Evolutionary conservation across 768 basidiomycete genomes (phyloP).

Genomic region (Tephrocybe sp.): DNA sequence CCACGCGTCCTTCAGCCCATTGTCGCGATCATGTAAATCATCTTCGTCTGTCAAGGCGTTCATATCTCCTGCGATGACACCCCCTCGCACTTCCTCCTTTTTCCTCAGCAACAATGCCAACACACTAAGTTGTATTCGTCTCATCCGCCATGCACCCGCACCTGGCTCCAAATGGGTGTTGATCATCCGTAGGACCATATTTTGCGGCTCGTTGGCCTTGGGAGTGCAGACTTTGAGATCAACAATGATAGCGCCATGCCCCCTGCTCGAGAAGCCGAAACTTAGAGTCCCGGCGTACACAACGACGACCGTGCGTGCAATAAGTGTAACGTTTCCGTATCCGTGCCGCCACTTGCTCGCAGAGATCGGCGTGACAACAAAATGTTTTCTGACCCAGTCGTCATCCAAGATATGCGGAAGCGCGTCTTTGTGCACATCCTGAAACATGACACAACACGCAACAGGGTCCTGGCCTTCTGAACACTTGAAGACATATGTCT

Average conservation of each 20-base stretch:
- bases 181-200: constrained; percentile 55
- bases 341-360: constrained; percentile 54
- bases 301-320: constrained; percentile 56
- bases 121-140: constrained; percentile 52
- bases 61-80: constrained; percentile 73
- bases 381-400: constrained; percentile 63
- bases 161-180: constrained; percentile 80
- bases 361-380: constrained; percentile 56
- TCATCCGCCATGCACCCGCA: constrained; percentile 36
- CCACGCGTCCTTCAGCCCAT: constrained; percentile 65
- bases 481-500: constrained; percentile 50
- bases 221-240: constrained; percentile 49
- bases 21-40: constrained; percentile 34
- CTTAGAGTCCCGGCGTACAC: constrained; percentile 48
- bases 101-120: constrained; percentile 51
- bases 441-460: constrained; percentile 66
- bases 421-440: constrained; percentile 55
- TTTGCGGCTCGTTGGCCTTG: constrained; percentile 28
- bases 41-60: constrained; percentile 59
- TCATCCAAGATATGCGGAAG: constrained; percentile 51
- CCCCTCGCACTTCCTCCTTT: constrained; percentile 49
- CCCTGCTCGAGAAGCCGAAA: constrained; percentile 50
- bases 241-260: constrained; percentile 56
- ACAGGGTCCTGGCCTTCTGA: constrained; percentile 44
- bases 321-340: constrained; percentile 74